phyloP scores from a whole-genome alignment of 305 asterid species.

The Salvia sclarea region DNA sequence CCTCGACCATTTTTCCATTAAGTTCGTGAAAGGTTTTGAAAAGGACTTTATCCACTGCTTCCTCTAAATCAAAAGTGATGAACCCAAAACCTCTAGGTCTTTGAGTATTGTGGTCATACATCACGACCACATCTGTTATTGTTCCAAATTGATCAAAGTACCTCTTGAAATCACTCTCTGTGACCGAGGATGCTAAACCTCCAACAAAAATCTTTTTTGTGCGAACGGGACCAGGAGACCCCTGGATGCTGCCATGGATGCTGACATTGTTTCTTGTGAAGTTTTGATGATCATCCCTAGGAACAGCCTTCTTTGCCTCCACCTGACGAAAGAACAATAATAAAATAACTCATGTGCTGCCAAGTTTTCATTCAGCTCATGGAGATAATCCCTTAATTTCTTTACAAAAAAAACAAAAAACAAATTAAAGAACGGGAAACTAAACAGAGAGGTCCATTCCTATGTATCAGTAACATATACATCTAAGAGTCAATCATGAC shows the following conservation, averaged over 20 bases:
- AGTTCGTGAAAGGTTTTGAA: slow-evolving; percentile 79
- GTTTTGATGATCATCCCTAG: slow-evolving; percentile 71
- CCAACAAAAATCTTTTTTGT: slow-evolving; percentile 86
- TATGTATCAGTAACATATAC: slow-evolving; percentile 9
- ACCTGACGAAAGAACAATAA: slow-evolving; percentile 51
- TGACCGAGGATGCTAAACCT: slow-evolving; percentile 78
- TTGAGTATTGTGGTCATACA: slow-evolving; percentile 88
- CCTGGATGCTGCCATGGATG: slow-evolving; percentile 62
- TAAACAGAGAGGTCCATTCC: neutral
- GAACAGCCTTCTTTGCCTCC: slow-evolving; percentile 87
- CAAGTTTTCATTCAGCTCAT: neutral
- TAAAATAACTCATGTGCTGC: neutral
- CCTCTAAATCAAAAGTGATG: slow-evolving; percentile 79
- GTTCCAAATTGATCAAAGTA: slow-evolving; percentile 84
- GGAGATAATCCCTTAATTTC: slow-evolving; percentile 12
- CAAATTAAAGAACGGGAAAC: too few species aligned
- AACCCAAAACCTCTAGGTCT: slow-evolving; percentile 95
- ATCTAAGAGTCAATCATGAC: slow-evolving; percentile 6
- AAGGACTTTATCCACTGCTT: slow-evolving; percentile 75
- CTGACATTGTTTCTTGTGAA: slow-evolving; percentile 57
- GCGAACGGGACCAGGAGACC: slow-evolving; percentile 70
- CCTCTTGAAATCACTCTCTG: slow-evolving; percentile 72
- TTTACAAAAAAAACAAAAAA: neutral
- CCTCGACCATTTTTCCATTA: slow-evolving; percentile 90
- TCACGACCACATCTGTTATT: slow-evolving; percentile 75